Base-by-base conservation (phyloP, 495 filamentous ascomycete genomes). In the Talaromyces nanjingensis region DNA sequence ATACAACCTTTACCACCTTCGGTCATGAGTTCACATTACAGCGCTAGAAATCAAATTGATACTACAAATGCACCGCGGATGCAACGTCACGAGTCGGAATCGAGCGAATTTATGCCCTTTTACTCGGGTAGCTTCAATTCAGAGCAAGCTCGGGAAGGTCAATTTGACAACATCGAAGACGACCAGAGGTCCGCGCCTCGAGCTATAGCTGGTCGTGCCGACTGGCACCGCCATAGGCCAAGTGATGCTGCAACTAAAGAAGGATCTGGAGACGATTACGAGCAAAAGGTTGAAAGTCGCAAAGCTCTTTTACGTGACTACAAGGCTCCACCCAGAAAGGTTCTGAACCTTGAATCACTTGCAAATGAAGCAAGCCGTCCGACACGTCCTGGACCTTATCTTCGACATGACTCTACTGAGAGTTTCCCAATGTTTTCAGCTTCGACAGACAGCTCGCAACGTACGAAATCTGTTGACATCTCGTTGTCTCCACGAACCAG, bases 381-480 rank as follows among this genome's bases (percentile, higher is more conserved):
- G 39, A 67, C 77, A 22, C 69, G 67, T 11, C 68, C 73, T 5
- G 71, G 79, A 22, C 73, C 75, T 0, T 81, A 86, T 20, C 69
- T 81, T 24, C 82, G 89, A 22, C 87, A 89, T 55, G 87, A 92
- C 65, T 96, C 91, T 2, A 83, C 87, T 24, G 91, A 93, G 65
- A 92, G 89, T 67, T 91, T 91, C 66, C 84, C 88, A 34, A 85
- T 94, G 78, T 91, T 96, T 71, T 92, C 88, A n/a, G 83, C 87
- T 7, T 92, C 90, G 2, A 85, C 86, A 12, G 84, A 87, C 18
- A 86, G 85, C 56, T 83, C 80, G 4, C 73, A 80, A 42, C 79
- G 76, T 37, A 73, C 76, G 4, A 79, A 76, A 61, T 83, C 79
- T 34, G 65, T 76, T 0, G 75, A 67, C 4, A 74, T 75, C 25